A percentile compares a stretch with the other conserved stretches of the same genome.
phyloP scores from a whole-genome alignment of 306 rosid species.

The Rubus parviflorus region DNA sequence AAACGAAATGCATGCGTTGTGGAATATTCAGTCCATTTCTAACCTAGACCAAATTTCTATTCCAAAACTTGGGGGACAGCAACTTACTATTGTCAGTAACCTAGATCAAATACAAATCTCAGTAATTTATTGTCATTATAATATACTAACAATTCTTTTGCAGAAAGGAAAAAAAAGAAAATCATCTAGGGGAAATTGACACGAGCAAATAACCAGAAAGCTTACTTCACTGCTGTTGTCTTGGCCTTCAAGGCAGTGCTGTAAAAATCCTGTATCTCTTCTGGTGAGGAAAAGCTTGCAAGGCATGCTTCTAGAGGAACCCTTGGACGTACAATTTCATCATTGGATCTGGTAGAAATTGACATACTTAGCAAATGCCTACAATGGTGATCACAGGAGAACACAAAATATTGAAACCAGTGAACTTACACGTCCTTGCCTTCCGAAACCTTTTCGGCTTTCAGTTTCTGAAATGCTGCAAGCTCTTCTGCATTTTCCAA shows the following conservation, averaged over 20 bases:
- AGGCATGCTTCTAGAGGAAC: conserved; percentile 95
- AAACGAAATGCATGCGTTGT: background rate
- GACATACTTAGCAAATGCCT: conserved; percentile 33
- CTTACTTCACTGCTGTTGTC: conserved; percentile 91
- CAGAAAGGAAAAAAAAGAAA: background rate
- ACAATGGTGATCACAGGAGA: conserved; percentile 17
- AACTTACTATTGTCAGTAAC: too few species aligned
- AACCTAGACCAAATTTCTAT: background rate
- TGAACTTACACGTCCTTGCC: conserved; percentile 90
- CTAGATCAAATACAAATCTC: background rate
- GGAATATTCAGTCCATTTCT: background rate
- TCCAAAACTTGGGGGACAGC: background rate
- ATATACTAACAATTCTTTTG: conserved; percentile 3
- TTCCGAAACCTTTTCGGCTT: conserved; percentile 70
- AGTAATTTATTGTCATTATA: background rate
- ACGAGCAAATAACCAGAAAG: conserved; percentile 18
- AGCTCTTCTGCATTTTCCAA: conserved; percentile 70
- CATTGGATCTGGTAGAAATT: conserved; percentile 48
- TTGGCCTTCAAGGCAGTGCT: conserved; percentile 83
- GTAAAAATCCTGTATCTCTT: conserved; percentile 93
- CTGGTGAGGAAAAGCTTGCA: conserved; percentile 77
- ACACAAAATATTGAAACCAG: conserved; percentile 14
- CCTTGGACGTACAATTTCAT: conserved; percentile 94
- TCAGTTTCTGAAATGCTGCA: conserved; percentile 66
- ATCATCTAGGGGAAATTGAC: conserved; percentile 1